These are phyloP conservation scores for Delonix regia DNA, from an alignment of 306 rosid species.

Conservation along the genomic window DNA sequence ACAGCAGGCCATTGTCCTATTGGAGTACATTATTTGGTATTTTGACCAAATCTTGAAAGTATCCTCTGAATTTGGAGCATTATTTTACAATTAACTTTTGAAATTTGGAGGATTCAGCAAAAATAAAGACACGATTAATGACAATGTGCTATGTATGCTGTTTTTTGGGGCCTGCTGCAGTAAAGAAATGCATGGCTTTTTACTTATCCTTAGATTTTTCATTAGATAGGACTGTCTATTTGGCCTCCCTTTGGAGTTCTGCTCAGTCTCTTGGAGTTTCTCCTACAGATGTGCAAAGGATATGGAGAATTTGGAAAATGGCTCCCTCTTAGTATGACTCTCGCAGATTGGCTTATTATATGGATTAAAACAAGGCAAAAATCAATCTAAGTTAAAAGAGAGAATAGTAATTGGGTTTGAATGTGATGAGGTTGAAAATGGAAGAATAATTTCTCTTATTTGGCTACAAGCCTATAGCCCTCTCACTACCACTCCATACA, in stretches of 20 bases:
- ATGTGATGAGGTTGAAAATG: background rate
- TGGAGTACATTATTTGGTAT: background rate
- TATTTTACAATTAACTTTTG: background rate
- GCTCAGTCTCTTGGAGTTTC: background rate
- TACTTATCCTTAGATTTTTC: background rate
- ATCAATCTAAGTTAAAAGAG: slow-evolving; percentile 4
- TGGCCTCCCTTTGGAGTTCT: background rate
- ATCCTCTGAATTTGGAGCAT: background rate
- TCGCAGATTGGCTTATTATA: slow-evolving; percentile 14
- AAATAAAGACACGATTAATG: background rate
- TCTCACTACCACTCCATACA: background rate
- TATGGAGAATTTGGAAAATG: slow-evolving; percentile 21
- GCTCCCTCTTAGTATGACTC: background rate
- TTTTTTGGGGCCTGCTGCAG: background rate
- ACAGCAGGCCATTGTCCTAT: background rate
- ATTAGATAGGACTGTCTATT: background rate
- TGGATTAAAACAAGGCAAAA: background rate
- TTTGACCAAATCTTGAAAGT: background rate
- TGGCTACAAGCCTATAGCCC: background rate
- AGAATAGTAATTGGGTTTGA: background rate
- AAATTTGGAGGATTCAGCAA: background rate
- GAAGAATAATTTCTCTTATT: background rate
- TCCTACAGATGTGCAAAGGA: background rate
- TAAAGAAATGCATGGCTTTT: background rate
- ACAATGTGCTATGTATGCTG: background rate